These are phyloP conservation scores for Eucalyptus pauciflora DNA, from an alignment of 345 rosid species.

Conservation along the genomic window DNA sequence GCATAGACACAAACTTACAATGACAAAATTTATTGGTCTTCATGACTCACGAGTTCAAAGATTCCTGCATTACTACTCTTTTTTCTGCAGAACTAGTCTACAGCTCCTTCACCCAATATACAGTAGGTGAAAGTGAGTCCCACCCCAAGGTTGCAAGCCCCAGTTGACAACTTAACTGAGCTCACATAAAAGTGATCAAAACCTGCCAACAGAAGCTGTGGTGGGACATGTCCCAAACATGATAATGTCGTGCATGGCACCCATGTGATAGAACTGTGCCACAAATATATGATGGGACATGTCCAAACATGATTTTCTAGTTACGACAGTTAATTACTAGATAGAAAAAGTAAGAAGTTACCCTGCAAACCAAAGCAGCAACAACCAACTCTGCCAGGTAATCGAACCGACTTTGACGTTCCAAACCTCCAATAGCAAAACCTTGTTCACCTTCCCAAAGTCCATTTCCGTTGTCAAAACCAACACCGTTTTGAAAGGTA, in stretches of 20 bases:
- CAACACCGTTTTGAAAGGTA: constrained; percentile 75
- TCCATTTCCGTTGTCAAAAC: constrained; percentile 82
- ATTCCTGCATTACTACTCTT: neutral
- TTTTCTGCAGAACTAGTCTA: neutral
- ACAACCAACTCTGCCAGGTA: constrained; percentile 91
- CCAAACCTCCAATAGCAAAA: constrained; percentile 94
- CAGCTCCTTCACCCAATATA: neutral
- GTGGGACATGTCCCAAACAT: neutral
- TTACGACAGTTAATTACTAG: neutral
- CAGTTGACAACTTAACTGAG: neutral
- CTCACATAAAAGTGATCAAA: neutral
- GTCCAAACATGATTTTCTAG: neutral
- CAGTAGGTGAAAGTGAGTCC: neutral
- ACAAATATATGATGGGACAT: neutral
- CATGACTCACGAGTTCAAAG: neutral
- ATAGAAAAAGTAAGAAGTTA: constrained; percentile 13
- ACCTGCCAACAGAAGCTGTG: neutral
- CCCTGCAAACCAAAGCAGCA: constrained; percentile 94
- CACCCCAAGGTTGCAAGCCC: neutral
- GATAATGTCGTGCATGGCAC: neutral
- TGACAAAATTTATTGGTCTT: neutral
- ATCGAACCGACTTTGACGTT: constrained; percentile 65
- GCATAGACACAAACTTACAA: neutral
- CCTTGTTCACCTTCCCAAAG: constrained; percentile 82
- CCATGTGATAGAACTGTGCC: neutral